Evolutionary conservation across 1,284 basidiomycete species (phyloP).

Genomic region (Cryptococcus depauperatus): DNA sequence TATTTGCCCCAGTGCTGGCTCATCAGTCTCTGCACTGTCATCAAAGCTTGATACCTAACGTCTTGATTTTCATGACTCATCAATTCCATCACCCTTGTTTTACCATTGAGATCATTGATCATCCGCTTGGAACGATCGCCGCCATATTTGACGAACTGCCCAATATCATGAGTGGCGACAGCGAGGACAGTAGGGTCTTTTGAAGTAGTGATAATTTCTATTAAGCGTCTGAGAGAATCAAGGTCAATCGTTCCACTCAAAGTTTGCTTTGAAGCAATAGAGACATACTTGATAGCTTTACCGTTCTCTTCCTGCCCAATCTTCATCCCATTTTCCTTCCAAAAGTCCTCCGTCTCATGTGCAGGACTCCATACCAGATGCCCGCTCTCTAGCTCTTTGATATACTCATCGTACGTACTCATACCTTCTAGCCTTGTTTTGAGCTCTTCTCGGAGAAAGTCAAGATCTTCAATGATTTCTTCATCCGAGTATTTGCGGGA

Average conservation of each 20-base stretch:
- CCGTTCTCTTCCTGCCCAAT: conserved; percentile 77
- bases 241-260: conserved; percentile 1
- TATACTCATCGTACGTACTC: conserved; percentile 94
- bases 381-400: conserved; percentile 79
- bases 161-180: conserved; percentile 85
- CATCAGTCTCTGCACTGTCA: conserved; percentile 47
- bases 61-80: conserved; percentile 83
- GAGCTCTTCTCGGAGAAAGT: conserved; percentile 75
- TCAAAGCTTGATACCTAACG: conserved; percentile 81
- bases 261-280: background rate
- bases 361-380: conserved; percentile 91
- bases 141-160: conserved; percentile 78
- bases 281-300: conserved; percentile 66
- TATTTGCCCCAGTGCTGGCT: conserved; percentile 31
- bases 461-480: conserved; percentile 84
- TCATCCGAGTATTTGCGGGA: conserved; percentile 89
- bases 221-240: conserved; percentile 53
- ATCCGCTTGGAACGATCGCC: conserved; percentile 81
- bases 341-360: conserved; percentile 93
- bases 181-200: conserved; percentile 68
- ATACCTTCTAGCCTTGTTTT: conserved; percentile 73
- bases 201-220: conserved; percentile 64
- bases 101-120: conserved; percentile 74
- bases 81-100: conserved; percentile 85
- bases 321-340: conserved; percentile 87